Evolutionary conservation across 345 rosid species (phyloP).

Genomic region (Camelina laxa): DNA sequence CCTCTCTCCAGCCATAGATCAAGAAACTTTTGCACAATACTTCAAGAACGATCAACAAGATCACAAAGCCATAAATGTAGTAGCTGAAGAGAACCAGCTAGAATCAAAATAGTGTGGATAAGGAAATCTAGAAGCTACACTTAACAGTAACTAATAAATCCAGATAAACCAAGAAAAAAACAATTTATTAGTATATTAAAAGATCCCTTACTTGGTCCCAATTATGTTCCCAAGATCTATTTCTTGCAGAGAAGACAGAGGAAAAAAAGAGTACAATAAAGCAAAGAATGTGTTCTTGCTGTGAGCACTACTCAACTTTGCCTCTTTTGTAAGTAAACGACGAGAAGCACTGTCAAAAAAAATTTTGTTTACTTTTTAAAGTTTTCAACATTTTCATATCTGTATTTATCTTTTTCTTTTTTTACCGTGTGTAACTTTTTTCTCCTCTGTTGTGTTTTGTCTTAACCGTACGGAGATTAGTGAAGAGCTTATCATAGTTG

Average conservation of each 20-base stretch:
- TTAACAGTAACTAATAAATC: slow-evolving; percentile 34
- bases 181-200: background rate
- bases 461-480: slow-evolving; percentile 4
- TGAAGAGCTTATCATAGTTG: slow-evolving; percentile 27
- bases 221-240: slow-evolving; percentile 18
- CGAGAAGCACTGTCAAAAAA: background rate
- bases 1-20: slow-evolving; percentile 45
- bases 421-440: background rate
- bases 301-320: slow-evolving; percentile 27
- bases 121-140: slow-evolving; percentile 30
- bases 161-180: background rate
- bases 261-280: background rate
- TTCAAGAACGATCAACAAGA: background rate
- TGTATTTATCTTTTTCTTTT: background rate
- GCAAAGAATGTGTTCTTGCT: slow-evolving; percentile 27
- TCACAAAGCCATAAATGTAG: slow-evolving; percentile 26
- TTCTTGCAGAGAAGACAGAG: background rate
- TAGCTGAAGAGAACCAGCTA: slow-evolving; percentile 15
- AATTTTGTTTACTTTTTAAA: background rate
- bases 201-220: slow-evolving; percentile 38
- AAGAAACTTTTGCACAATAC: background rate
- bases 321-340: slow-evolving; percentile 40
- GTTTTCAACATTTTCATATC: background rate
- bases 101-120: background rate
- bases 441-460: background rate